Conservation (phyloP, 2,329 filamentous ascomycete genomes). For the Penicillium sp. region DNA sequence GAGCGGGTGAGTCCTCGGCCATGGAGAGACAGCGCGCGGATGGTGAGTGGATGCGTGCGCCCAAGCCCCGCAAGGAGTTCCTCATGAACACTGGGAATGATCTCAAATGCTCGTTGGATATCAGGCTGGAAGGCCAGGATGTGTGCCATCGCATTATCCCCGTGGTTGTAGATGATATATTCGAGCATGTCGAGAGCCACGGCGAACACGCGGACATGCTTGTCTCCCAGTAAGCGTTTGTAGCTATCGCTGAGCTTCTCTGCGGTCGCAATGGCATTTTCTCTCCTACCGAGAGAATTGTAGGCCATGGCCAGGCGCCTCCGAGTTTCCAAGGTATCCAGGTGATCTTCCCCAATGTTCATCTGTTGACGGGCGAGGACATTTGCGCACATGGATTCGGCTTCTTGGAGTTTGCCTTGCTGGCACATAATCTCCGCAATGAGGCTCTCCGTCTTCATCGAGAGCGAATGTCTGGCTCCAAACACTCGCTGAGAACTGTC, state of each 20-base stretch:
- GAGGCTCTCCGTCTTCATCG: conserved; percentile 35
- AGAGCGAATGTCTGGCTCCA: conserved; percentile 29
- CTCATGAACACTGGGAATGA: conserved; percentile 20
- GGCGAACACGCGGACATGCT: conserved; percentile 30
- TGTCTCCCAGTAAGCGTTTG: conserved; percentile 30
- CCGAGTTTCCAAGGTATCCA: conserved; percentile 35
- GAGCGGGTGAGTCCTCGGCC: conserved; percentile 26
- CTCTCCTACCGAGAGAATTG: conserved; percentile 23
- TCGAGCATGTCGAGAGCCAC: conserved; percentile 29
- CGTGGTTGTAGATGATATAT: conserved; percentile 27
- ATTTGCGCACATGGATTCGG: conserved; percentile 36
- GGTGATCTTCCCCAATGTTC: conserved; percentile 35
- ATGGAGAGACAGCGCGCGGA: conserved; percentile 30
- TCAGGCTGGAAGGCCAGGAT: conserved; percentile 16
- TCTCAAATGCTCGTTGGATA: conserved; percentile 22
- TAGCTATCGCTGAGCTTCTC: conserved; percentile 27
- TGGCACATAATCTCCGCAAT: conserved; percentile 32
- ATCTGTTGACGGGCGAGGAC: conserved; percentile 39
- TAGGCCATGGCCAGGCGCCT: conserved; percentile 32
- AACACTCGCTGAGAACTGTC: conserved; percentile 32
- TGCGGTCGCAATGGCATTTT: conserved; percentile 28
- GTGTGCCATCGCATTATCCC: conserved; percentile 6
- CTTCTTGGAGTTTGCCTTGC: conserved; percentile 31
- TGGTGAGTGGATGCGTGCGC: conserved; percentile 26
- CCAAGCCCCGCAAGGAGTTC: conserved; percentile 28